Conservation (phyloP, 768 basidiomycete species). For the Tylopilus sp. region DNA sequence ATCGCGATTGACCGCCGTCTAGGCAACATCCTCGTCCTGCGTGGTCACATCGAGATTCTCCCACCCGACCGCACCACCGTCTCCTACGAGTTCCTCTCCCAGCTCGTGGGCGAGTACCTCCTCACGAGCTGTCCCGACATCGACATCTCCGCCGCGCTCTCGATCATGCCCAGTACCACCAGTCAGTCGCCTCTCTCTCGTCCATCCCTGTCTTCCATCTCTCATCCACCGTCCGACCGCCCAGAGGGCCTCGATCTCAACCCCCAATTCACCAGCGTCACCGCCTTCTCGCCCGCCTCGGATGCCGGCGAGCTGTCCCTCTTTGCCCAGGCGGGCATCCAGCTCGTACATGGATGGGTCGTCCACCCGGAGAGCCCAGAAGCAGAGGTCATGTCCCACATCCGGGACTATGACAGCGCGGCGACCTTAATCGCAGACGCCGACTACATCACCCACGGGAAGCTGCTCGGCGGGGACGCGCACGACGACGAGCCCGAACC, state of each 20-base stretch:
- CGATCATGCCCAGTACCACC: slow-evolving; percentile 57
- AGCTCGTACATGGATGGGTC: slow-evolving; percentile 84
- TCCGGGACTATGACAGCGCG: slow-evolving; percentile 70
- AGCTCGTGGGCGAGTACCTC: slow-evolving; percentile 81
- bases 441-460: slow-evolving; percentile 66
- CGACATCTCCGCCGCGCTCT: slow-evolving; percentile 30
- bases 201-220: no score
- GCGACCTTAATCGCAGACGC: slow-evolving; percentile 76
- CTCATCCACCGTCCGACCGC: background rate
- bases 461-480: slow-evolving; percentile 38
- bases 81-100: slow-evolving; percentile 82
- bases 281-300: slow-evolving; percentile 62
- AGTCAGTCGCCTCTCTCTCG: slow-evolving; percentile 44
- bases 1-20: background rate
- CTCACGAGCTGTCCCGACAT: slow-evolving; percentile 48
- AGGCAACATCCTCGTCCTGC: slow-evolving; percentile 88
- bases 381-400: slow-evolving; percentile 46
- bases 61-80: slow-evolving; percentile 65
- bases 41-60: slow-evolving; percentile 74
- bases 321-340: slow-evolving; percentile 78
- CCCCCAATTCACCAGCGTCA: slow-evolving; percentile 70
- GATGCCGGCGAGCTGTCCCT: slow-evolving; percentile 78
- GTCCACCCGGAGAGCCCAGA: slow-evolving; percentile 49
- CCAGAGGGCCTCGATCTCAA: slow-evolving; percentile 88
- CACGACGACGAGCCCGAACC: background rate